Evolutionary conservation across 495 filamentous ascomycete species (phyloP), one percentile per base, ranked within the genome.

Genomic region (Acidiella bohemica): DNA sequence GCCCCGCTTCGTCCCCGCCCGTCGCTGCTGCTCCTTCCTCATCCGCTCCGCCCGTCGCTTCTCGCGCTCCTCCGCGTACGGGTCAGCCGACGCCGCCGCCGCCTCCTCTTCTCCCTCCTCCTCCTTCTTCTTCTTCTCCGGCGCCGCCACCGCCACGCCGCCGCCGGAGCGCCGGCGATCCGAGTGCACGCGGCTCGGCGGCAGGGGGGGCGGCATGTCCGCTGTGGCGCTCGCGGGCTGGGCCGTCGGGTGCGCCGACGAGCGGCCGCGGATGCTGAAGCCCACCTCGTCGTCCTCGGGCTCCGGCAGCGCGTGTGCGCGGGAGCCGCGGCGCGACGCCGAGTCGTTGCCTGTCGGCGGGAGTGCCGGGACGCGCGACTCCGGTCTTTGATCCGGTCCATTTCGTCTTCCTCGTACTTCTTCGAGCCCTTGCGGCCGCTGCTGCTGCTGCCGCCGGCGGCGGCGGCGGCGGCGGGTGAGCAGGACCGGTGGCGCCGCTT

Each of bases 51-150:
- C 67, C 43, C 85, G 77, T 11, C 81, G 68, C 10, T 75, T 75
- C 55, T 84, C 80, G 12, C 84, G 76, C 53, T 88, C 84, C 1
- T 78, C 62, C 0, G 80, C 78, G 50, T 87, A 77, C 0, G 78
- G 75, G 53, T 93, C 80, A 10, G 11, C 36, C 13, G 54, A 35
- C 19, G 41, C 17, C 17, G 52, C 47, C n/a, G n/a, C n/a, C n/a
- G n/a, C n/a, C n/a, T n/a, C n/a, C n/a, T n/a, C n/a, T n/a, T n/a
- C n/a, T n/a, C n/a, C n/a, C n/a, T n/a, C n/a, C n/a, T n/a, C n/a
- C n/a, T n/a, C n/a, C n/a, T n/a, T n/a, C n/a, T n/a, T n/a, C n/a
- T n/a, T n/a, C n/a, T n/a, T n/a, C n/a, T n/a, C n/a, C n/a, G n/a
- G n/a, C n/a, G n/a, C n/a, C n/a, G n/a, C n/a, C n/a, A n/a, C n/a